phyloP scores from a whole-genome alignment of 352 stramenopile species.

The Phytophthora hibernalis region DNA sequence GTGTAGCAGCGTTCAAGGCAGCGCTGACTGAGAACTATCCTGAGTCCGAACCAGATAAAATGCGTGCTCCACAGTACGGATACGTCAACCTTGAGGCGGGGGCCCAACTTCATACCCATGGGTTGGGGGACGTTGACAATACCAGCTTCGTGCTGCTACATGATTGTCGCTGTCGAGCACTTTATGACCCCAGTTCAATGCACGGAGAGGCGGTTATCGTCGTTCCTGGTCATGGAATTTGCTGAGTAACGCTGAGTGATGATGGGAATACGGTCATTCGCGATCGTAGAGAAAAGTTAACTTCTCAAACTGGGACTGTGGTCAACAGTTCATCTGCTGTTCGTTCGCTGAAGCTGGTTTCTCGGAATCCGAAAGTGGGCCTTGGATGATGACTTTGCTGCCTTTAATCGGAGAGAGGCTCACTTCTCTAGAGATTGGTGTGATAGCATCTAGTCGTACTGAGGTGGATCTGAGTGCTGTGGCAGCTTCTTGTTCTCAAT shows the following conservation, averaged over 20 bases:
- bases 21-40: background rate
- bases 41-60: background rate
- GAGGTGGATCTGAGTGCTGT: background rate
- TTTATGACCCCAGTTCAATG: background rate
- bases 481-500: background rate
- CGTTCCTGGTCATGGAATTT: slow-evolving; percentile 3
- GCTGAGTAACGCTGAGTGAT: background rate
- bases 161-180: background rate
- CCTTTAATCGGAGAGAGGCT: background rate
- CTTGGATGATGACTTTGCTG: background rate
- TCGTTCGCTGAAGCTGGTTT: slow-evolving; percentile 3
- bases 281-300: background rate
- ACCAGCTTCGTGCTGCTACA: background rate
- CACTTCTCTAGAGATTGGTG: background rate
- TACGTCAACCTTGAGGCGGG: background rate
- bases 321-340: background rate
- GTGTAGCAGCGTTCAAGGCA: background rate
- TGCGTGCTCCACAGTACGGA: background rate
- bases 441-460: background rate
- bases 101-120: background rate
- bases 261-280: background rate
- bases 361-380: background rate
- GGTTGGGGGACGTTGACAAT: background rate
- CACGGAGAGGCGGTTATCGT: background rate
- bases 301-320: background rate